These are phyloP conservation scores for Calonectria ilicicola DNA, from an alignment of 2,329 filamentous ascomycete genomes.

Conservation along the genomic window DNA sequence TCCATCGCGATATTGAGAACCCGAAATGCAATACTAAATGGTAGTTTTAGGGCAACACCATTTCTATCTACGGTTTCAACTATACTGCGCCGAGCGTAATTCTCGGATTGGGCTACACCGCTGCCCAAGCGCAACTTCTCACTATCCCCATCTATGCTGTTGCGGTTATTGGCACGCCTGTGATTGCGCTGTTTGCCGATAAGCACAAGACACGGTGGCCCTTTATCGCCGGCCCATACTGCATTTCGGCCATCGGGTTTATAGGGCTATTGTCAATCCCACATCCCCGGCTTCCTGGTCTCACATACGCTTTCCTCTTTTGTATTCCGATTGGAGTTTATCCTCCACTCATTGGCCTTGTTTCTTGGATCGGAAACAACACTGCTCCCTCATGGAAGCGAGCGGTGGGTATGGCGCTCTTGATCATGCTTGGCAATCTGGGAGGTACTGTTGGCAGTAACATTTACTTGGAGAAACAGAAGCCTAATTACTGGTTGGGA, in stretches of 20 bases:
- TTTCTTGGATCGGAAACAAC: slow-evolving; percentile 21
- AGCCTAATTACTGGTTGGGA: neutral
- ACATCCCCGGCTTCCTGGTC: slow-evolving; percentile 7
- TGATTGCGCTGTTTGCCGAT: neutral
- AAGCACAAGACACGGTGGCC: neutral
- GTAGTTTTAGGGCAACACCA: neutral
- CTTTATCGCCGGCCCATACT: slow-evolving; percentile 10
- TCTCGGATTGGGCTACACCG: neutral
- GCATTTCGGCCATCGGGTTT: neutral
- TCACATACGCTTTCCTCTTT: slow-evolving; percentile 20
- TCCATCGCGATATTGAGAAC: too few species aligned
- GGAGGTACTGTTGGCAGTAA: slow-evolving; percentile 16
- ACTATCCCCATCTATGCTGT: slow-evolving; percentile 13
- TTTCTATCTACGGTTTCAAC: slow-evolving; percentile 11
- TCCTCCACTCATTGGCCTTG: neutral
- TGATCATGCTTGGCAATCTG: slow-evolving; percentile 11
- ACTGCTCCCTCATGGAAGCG: slow-evolving; percentile 7
- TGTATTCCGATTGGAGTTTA: slow-evolving; percentile 5
- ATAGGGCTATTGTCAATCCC: slow-evolving; percentile 4
- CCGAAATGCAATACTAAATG: neutral
- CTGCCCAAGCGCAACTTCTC: slow-evolving; percentile 15
- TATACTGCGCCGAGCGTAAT: slow-evolving; percentile 19
- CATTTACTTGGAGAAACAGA: slow-evolving; percentile 16
- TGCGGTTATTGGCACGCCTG: neutral
- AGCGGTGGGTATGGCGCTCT: slow-evolving; percentile 6